Evolutionary conservation across 495 filamentous ascomycete species (phyloP), one percentile per base, ranked within the genome.

Genomic region (Tuber aestivum): DNA sequence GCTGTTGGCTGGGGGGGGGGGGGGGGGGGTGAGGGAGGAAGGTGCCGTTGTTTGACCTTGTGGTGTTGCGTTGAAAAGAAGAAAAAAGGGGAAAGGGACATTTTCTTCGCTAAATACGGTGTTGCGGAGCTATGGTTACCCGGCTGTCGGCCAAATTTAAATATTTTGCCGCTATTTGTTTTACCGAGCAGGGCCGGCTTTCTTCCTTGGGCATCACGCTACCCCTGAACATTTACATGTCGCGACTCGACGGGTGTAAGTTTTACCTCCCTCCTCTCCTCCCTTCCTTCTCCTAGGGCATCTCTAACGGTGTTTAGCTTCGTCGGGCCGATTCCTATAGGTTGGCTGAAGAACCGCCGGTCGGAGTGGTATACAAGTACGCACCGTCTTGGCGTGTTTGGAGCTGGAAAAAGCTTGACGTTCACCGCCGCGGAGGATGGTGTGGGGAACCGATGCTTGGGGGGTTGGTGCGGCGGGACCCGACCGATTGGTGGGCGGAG

Each of bases 141-240:
- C n/a, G n/a, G n/a, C n/a, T n/a, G n/a, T n/a, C n/a, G n/a, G n/a
- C n/a, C n/a, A n/a, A n/a, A n/a, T n/a, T n/a, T n/a, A n/a, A n/a
- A n/a, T n/a, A n/a, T n/a, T n/a, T n/a, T n/a, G n/a, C n/a, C n/a
- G n/a, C n/a, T n/a, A n/a, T n/a, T n/a, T n/a, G n/a, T n/a, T n/a
- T n/a, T n/a, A n/a, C n/a, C n/a, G n/a, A n/a, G n/a, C n/a, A n/a
- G n/a, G n/a, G n/a, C n/a, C n/a, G n/a, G n/a, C n/a, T n/a, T n/a
- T n/a, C n/a, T n/a, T n/a, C n/a, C n/a, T n/a, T n/a, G n/a, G n/a
- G 81, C 79, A 83, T 42, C 82, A 83, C 70, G 82, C 74, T 70
- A 83, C 76, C 68, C 79, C 79, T 65, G 56, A 72, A 37, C 82
- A 83, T 70, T 72, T 83, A n/a, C 81, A 83, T 68, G 18, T 81